Percentiles rank a stretch among this genome's conserved stretches.
Conservation (phyloP, 129 eudicot species). For the Logfia minima region DNA sequence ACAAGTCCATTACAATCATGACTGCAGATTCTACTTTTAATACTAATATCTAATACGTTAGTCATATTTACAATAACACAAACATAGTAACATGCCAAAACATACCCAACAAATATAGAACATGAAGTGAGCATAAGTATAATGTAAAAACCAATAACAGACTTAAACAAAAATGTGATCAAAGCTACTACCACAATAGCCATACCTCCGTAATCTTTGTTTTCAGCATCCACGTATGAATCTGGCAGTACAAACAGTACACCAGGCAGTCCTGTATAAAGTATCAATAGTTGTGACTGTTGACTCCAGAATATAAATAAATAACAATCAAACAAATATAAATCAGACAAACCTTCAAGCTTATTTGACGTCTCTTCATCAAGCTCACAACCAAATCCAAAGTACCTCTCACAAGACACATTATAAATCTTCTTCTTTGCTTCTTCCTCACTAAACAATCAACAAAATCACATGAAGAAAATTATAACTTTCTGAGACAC, state of each 20-base stretch:
- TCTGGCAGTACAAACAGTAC: conserved; percentile 96
- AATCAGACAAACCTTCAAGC: conserved; percentile 62
- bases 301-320: background rate
- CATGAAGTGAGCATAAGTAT: background rate
- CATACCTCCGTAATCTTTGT: conserved; percentile 96
- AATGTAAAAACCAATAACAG: background rate
- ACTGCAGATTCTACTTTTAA: background rate
- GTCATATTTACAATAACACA: background rate
- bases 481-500: background rate
- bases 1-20: background rate
- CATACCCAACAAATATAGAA: background rate
- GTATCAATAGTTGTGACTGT: background rate
- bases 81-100: background rate
- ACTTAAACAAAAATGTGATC: background rate
- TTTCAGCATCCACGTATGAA: conserved; percentile 97
- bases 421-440: conserved; percentile 95
- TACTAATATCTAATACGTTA: background rate
- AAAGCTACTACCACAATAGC: background rate
- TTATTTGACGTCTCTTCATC: conserved; percentile 95
- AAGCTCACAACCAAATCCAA: conserved; percentile 95
- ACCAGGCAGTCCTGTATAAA: conserved; percentile 78
- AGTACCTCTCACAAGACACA: conserved; percentile 94
- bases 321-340: background rate
- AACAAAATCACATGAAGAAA: background rate
- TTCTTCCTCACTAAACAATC: conserved; percentile 69